phyloP scores from a whole-genome alignment of 1,284 basidiomycete species.

The Microbotryum saponariae region DNA sequence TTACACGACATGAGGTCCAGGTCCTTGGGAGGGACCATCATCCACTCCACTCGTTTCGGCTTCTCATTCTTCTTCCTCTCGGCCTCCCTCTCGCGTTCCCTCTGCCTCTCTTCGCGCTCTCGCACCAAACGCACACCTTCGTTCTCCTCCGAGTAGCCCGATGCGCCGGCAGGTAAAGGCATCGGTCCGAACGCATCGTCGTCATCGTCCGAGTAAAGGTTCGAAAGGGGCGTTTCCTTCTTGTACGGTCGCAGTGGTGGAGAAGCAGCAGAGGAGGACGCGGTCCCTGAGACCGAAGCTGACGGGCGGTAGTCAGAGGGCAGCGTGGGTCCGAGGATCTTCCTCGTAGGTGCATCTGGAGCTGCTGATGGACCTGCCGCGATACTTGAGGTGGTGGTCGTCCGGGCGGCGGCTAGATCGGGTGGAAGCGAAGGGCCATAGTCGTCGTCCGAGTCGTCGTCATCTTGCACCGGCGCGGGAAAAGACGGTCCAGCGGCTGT shows the following conservation, averaged over 20 bases:
- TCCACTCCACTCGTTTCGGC: slow-evolving; percentile 82
- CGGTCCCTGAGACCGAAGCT: slow-evolving; percentile 8
- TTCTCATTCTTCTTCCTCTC: slow-evolving; percentile 53
- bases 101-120: slow-evolving; percentile 67
- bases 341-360: slow-evolving; percentile 1
- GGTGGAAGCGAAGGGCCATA: slow-evolving; percentile 60
- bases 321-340: slow-evolving; percentile 21
- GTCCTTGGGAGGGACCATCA: slow-evolving; percentile 78
- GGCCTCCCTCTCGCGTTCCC: slow-evolving; percentile 46
- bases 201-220: slow-evolving; percentile 49
- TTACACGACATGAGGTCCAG: slow-evolving; percentile 65
- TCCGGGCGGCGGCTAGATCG: slow-evolving; percentile 45
- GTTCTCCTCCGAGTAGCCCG: slow-evolving; percentile 44
- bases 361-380: slow-evolving; percentile 22
- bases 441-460: slow-evolving; percentile 55
- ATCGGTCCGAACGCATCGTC: slow-evolving; percentile 70
- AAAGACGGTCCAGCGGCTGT: slow-evolving; percentile 17
- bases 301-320: slow-evolving; percentile 33
- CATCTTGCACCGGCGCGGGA: slow-evolving; percentile 37
- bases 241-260: background rate
- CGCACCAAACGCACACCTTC: slow-evolving; percentile 65
- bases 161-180: slow-evolving; percentile 51
- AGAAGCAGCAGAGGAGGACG: background rate
- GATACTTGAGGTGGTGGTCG: slow-evolving; percentile 31
- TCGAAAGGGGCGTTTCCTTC: slow-evolving; percentile 16